Conservation (phyloP, 176 grass and related monocot species). For the Aegilops bicornis region DNA sequence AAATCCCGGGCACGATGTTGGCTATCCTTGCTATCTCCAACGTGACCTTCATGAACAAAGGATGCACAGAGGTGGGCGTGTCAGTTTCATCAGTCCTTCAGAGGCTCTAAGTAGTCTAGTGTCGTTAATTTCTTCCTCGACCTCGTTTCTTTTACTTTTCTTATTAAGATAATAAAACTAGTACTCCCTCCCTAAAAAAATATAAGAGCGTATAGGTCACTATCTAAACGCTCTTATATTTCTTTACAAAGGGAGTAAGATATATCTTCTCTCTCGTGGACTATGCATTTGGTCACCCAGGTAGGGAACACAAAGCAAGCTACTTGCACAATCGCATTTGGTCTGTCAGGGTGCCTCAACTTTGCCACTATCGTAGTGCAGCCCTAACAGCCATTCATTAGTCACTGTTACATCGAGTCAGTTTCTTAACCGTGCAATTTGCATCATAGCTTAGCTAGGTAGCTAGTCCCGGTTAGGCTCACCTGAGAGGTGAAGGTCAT, state of each 20-base stretch:
- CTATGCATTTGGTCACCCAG: background rate
- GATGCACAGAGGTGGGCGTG: background rate
- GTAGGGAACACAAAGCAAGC: slow-evolving; percentile 17
- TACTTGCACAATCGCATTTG: slow-evolving; percentile 13
- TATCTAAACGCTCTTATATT: too few species aligned
- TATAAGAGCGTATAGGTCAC: too few species aligned
- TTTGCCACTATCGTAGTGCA: background rate
- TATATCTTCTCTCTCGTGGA: slow-evolving; percentile 15
- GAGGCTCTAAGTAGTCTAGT: background rate
- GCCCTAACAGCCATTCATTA: background rate
- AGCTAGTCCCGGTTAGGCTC: slow-evolving; percentile 33
- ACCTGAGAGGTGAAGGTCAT: slow-evolving; percentile 89
- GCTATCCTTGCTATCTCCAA: slow-evolving; percentile 66
- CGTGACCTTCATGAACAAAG: slow-evolving; percentile 48
- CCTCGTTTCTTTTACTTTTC: background rate
- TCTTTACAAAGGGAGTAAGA: too few species aligned
- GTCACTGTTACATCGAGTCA: background rate
- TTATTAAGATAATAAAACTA: background rate
- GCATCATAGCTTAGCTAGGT: background rate
- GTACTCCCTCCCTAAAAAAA: too few species aligned
- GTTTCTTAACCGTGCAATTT: slow-evolving; percentile 31
- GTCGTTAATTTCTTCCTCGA: background rate
- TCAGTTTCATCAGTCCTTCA: slow-evolving; percentile 6
- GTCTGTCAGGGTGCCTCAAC: background rate
- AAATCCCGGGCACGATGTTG: slow-evolving; percentile 79